A percentile compares a stretch with the other conserved stretches of the same genome.
Evolutionary conservation across 495 filamentous ascomycete species (phyloP).

Genomic region (Penicillium soppii): DNA sequence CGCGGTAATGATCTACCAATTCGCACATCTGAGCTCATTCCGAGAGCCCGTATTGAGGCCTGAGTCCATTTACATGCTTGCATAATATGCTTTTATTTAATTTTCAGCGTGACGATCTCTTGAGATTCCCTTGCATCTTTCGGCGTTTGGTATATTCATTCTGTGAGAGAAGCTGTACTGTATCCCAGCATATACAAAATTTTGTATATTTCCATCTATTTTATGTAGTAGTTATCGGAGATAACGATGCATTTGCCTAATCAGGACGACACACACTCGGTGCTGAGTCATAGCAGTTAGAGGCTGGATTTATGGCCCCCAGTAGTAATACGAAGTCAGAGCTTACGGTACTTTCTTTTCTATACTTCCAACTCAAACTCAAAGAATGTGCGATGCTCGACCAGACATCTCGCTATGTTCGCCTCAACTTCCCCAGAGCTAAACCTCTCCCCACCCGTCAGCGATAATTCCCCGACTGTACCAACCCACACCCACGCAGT

Average conservation of each 20-base stretch:
- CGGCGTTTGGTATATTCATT: neutral
- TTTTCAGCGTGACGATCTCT: constrained; percentile 3
- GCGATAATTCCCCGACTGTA: constrained; percentile 23
- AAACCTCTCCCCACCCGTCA: constrained; percentile 14
- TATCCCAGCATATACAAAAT: no score
- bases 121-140: neutral
- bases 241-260: neutral
- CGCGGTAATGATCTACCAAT: constrained; percentile 8
- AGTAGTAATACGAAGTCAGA: no score
- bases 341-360: no score
- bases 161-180: neutral
- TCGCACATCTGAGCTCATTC: constrained; percentile 6
- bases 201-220: no score
- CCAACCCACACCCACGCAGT: constrained; percentile 13
- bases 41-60: constrained; percentile 10
- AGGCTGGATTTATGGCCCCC: no score
- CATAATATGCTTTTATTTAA: neutral
- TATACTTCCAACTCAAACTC: neutral
- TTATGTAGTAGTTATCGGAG: no score
- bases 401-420: constrained; percentile 26
- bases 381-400: constrained; percentile 12
- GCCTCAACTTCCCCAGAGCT: constrained; percentile 23
- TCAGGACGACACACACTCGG: neutral
- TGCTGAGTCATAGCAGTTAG: constrained; percentile 1
- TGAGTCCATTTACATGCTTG: constrained; percentile 1